Evolutionary conservation across 73 alveolate genomes (phyloP).

Genomic region (Paraurostyla sp.): DNA sequence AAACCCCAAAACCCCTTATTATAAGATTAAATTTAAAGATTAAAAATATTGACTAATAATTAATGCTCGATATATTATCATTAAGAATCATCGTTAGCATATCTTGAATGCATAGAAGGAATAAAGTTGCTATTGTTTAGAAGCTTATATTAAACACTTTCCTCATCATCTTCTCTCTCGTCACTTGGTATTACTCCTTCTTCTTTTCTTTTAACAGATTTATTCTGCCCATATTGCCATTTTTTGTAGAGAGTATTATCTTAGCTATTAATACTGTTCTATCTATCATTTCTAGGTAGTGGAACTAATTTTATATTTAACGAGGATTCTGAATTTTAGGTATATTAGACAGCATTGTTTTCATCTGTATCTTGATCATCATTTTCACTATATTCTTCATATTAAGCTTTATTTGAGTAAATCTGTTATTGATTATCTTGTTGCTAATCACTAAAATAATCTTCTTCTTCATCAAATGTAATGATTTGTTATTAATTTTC

Average conservation of each 20-base stretch:
- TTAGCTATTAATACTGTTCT: not conserved
- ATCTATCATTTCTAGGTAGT: not conserved
- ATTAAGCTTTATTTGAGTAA: too few species aligned
- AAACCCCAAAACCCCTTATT: too few species aligned
- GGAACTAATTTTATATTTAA: not conserved
- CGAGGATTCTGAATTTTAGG: not conserved
- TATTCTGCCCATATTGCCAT: not conserved
- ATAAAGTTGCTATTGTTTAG: slow-evolving; percentile 11
- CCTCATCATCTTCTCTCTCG: slow-evolving; percentile 31
- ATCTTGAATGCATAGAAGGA: slow-evolving; percentile 33
- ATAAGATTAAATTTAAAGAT: too few species aligned
- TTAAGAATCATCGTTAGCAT: slow-evolving; percentile 19
- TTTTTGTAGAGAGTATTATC: not conserved
- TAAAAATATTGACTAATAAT: too few species aligned
- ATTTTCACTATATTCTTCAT: not conserved
- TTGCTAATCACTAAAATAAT: too few species aligned
- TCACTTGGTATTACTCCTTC: slow-evolving; percentile 3
- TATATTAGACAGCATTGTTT: not conserved
- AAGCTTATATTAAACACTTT: slow-evolving; percentile 21
- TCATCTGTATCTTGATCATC: slow-evolving; percentile 2
- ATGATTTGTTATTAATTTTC: not conserved
- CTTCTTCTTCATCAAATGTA: slow-evolving; percentile 36
- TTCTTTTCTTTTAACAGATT: not conserved
- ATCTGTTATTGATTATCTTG: too few species aligned
- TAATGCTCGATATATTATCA: too few species aligned